phyloP scores from a whole-genome alignment of 78 protist genomes.

The Isochrysis galbana region DNA sequence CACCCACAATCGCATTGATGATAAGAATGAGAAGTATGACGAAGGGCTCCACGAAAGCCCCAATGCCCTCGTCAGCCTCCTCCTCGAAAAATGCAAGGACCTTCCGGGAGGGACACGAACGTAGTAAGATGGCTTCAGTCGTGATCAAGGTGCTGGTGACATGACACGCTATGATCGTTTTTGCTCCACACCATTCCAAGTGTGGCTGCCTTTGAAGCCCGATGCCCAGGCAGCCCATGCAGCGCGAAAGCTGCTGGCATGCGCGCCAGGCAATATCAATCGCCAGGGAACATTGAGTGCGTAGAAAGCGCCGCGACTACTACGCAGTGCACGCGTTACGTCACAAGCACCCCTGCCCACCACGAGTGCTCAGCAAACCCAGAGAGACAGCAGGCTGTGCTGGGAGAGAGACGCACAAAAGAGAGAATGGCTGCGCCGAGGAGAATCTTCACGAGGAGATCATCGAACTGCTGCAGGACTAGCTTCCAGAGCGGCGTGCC shows the following conservation, averaged over 20 bases:
- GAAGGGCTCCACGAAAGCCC: slow-evolving; percentile 51
- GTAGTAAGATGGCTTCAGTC: too few species aligned
- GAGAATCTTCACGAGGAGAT: slow-evolving; percentile 70
- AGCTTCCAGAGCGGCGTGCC: slow-evolving; percentile 58
- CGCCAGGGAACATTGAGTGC: too few species aligned
- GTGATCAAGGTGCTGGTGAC: background rate
- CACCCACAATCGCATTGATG: slow-evolving; percentile 71
- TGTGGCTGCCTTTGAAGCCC: too few species aligned
- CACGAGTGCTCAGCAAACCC: background rate
- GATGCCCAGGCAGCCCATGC: too few species aligned
- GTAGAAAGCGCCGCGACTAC: too few species aligned
- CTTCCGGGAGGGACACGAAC: background rate
- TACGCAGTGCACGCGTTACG: too few species aligned
- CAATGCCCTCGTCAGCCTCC: background rate
- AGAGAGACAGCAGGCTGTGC: background rate
- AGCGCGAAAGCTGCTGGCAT: too few species aligned
- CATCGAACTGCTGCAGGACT: slow-evolving; percentile 77
- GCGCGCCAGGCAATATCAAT: too few species aligned
- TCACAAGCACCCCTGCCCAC: too few species aligned
- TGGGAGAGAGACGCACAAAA: slow-evolving; percentile 22
- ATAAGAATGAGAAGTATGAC: slow-evolving; percentile 75
- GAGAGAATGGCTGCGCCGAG: slow-evolving; percentile 69
- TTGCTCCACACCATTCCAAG: background rate
- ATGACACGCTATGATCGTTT: background rate
- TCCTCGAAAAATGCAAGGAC: slow-evolving; percentile 65